Evolutionary conservation across 2,329 filamentous ascomycete genomes (phyloP).

Genomic region (Elsinoe australis): DNA sequence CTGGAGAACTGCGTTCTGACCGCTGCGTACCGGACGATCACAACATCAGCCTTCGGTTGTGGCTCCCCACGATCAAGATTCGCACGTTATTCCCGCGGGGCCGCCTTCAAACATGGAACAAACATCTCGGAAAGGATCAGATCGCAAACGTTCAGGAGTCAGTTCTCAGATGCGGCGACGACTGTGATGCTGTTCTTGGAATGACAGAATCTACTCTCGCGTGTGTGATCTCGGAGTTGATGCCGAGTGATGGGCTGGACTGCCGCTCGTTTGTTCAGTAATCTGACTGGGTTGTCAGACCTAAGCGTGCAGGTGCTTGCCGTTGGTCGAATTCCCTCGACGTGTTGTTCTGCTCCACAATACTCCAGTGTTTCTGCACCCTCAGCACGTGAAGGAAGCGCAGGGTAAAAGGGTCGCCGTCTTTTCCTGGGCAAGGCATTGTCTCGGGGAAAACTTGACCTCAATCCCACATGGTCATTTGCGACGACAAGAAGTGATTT

Average conservation of each 20-base stretch:
- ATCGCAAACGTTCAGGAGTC: slow-evolving; percentile 5
- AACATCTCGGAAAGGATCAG: slow-evolving; percentile 1
- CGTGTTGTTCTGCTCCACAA: neutral
- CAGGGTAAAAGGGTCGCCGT: neutral
- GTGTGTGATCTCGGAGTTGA: too few relatives aligned
- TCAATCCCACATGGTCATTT: slow-evolving; percentile 8
- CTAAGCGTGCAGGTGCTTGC: neutral
- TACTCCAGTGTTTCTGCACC: neutral
- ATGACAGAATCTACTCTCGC: too few relatives aligned
- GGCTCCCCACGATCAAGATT: too few relatives aligned
- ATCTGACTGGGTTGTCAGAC: neutral
- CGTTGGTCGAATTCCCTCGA: neutral
- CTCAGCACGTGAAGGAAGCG: neutral
- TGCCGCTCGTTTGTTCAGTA: too few relatives aligned
- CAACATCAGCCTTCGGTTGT: slow-evolving; percentile 10
- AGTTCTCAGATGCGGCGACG: neutral
- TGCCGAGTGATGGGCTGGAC: too few relatives aligned
- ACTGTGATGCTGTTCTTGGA: slow-evolving; percentile 5
- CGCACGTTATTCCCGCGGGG: too few relatives aligned
- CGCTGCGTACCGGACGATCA: slow-evolving; percentile 12
- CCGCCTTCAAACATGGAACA: neutral
- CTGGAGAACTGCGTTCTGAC: slow-evolving; percentile 7
- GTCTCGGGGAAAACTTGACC: too few relatives aligned
- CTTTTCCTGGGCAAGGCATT: too few relatives aligned
- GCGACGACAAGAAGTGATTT: slow-evolving; percentile 13